phyloP scores from a whole-genome alignment of 306 rosid genomes.

The Dalbergia cultrata region DNA sequence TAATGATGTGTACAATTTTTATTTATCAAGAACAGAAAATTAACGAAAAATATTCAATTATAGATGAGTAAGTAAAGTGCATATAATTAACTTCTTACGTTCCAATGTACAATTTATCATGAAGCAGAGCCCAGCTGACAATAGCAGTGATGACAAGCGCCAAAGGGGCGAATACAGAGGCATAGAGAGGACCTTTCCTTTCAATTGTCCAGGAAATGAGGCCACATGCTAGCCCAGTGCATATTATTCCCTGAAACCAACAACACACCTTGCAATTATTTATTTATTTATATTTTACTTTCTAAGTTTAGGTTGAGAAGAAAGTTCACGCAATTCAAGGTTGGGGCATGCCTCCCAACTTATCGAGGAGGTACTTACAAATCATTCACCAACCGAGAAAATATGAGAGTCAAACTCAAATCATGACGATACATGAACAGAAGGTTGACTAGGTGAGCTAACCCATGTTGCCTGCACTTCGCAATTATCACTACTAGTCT shows the following conservation, averaged over 20 bases:
- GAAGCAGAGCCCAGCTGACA: slow-evolving; percentile 75
- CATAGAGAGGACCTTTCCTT: slow-evolving; percentile 81
- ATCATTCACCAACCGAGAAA: too few relatives aligned
- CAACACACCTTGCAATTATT: neutral
- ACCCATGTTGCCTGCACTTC: too few relatives aligned
- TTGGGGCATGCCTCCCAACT: too few relatives aligned
- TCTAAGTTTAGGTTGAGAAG: too few relatives aligned
- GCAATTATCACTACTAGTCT: too few relatives aligned
- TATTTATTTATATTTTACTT: too few relatives aligned
- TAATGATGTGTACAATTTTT: neutral
- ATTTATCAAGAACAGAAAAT: neutral
- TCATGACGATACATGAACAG: too few relatives aligned
- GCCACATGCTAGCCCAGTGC: slow-evolving; percentile 60
- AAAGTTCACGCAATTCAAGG: too few relatives aligned
- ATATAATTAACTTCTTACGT: slow-evolving; percentile 58
- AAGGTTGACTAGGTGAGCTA: too few relatives aligned
- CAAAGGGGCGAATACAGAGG: slow-evolving; percentile 76
- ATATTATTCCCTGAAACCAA: slow-evolving; percentile 65
- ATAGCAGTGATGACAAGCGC: slow-evolving; percentile 66
- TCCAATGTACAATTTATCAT: slow-evolving; percentile 66
- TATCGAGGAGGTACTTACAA: too few relatives aligned
- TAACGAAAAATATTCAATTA: neutral
- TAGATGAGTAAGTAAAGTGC: neutral
- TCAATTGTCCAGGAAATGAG: slow-evolving; percentile 76
- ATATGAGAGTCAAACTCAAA: too few relatives aligned